These are phyloP conservation scores for Sarocladium oryzae DNA, from an alignment of 2,329 filamentous ascomycete species.

Conservation along the genomic window DNA sequence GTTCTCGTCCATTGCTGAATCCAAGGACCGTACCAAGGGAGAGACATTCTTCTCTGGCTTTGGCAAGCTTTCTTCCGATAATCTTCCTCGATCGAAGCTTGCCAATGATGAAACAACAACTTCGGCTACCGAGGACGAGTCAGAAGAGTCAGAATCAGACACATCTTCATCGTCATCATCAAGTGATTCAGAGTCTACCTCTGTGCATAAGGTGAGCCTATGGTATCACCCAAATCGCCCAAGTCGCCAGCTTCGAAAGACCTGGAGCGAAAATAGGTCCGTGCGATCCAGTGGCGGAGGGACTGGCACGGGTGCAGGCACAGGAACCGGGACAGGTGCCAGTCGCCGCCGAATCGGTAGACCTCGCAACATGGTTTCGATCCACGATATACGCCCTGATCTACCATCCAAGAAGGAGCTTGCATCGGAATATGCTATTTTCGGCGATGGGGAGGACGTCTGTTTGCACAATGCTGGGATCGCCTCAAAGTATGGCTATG, in stretches of 20 bases:
- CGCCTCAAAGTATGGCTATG: constrained; percentile 62
- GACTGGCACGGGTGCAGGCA: constrained; percentile 46
- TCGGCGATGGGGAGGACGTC: constrained; percentile 73
- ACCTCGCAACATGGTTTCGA: constrained; percentile 64
- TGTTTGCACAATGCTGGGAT: constrained; percentile 79
- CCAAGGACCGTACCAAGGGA: constrained; percentile 43
- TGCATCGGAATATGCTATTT: constrained; percentile 74
- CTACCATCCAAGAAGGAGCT: constrained; percentile 75
- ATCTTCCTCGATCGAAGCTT: constrained; percentile 39
- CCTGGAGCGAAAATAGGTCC: constrained; percentile 51
- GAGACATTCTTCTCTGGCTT: constrained; percentile 53
- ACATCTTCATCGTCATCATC: constrained; percentile 44
- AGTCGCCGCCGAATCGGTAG: constrained; percentile 41
- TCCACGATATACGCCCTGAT: constrained; percentile 62
- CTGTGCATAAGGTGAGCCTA: constrained; percentile 47
- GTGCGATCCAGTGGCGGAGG: constrained; percentile 54
- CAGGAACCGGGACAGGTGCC: constrained; percentile 44
- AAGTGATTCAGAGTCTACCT: constrained; percentile 57
- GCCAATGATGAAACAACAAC: constrained; percentile 36
- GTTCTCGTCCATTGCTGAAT: constrained; percentile 39
- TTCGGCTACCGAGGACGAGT: constrained; percentile 45
- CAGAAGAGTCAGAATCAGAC: constrained; percentile 42
- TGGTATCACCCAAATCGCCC: constrained; percentile 50
- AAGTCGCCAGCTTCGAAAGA: constrained; percentile 44
- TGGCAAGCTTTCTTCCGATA: constrained; percentile 46